phyloP scores from a whole-genome alignment of 140 eudicot genomes.

The Bidens hawaiensis region DNA sequence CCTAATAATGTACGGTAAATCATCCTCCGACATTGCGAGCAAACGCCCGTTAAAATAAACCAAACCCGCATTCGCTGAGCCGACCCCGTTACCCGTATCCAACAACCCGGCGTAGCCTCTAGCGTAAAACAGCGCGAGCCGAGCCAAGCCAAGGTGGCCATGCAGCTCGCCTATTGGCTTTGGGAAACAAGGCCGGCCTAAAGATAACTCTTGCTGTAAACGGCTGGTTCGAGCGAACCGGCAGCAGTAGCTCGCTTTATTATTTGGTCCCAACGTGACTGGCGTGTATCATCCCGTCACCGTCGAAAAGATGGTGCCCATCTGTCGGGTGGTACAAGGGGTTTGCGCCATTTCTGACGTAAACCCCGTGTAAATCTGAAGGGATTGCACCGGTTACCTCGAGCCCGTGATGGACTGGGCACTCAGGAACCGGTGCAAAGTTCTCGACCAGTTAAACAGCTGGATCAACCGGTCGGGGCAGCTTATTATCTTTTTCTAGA shows the following conservation, averaged over 20 bases:
- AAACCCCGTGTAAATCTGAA: slow-evolving; percentile 37
- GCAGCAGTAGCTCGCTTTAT: slow-evolving; percentile 46
- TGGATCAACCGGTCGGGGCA: slow-evolving; percentile 39
- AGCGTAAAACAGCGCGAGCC: slow-evolving; percentile 51
- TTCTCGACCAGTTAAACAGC: slow-evolving; percentile 54
- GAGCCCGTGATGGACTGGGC: slow-evolving; percentile 52
- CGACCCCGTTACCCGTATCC: slow-evolving; percentile 40
- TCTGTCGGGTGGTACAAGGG: slow-evolving; percentile 40
- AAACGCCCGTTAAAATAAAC: slow-evolving; percentile 63
- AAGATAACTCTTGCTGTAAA: slow-evolving; percentile 34
- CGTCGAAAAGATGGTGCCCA: slow-evolving; percentile 64
- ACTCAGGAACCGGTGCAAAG: slow-evolving; percentile 64
- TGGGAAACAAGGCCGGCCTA: slow-evolving; percentile 49
- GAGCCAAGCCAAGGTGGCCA: slow-evolving; percentile 66
- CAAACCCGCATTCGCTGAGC: slow-evolving; percentile 69
- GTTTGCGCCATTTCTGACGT: slow-evolving; percentile 68
- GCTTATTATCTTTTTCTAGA: slow-evolving; percentile 31
- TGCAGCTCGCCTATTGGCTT: slow-evolving; percentile 84
- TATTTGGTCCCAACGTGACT: slow-evolving; percentile 35
- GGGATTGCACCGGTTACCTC: slow-evolving; percentile 61
- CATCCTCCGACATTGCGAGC: slow-evolving; percentile 82
- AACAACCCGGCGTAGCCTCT: slow-evolving; percentile 44
- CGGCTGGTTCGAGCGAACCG: slow-evolving; percentile 64
- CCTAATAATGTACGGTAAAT: slow-evolving; percentile 51
- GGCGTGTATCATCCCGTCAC: slow-evolving; percentile 82